Conservation (phyloP, 352 stramenopile genomes). For the Globisporangium acanthophoron region DNA sequence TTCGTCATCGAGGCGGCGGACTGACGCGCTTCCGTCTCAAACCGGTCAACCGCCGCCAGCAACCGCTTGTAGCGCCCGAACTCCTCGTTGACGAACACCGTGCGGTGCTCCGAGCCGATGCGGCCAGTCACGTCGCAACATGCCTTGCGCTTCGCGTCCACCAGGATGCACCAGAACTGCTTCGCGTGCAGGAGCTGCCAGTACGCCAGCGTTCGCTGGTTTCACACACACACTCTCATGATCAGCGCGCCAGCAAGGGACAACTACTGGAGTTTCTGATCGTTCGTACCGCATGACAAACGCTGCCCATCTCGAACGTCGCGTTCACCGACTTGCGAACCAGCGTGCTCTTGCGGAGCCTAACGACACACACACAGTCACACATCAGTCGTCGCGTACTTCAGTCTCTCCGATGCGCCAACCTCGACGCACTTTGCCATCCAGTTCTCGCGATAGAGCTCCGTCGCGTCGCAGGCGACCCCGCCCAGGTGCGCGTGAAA, state of each 20-base stretch:
- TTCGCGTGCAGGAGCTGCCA: slow-evolving; percentile 72
- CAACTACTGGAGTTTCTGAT: neutral
- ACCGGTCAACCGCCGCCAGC: slow-evolving; percentile 53
- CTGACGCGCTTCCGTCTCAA: slow-evolving; percentile 48
- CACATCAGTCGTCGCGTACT: neutral
- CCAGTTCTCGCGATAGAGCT: slow-evolving; percentile 66
- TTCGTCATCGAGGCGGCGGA: slow-evolving; percentile 37
- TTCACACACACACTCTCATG: neutral
- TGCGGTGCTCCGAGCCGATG: slow-evolving; percentile 33
- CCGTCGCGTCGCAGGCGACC: slow-evolving; percentile 51
- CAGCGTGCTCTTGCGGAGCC: slow-evolving; percentile 31
- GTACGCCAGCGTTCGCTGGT: slow-evolving; percentile 62
- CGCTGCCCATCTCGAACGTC: slow-evolving; percentile 69
- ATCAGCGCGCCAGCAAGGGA: neutral
- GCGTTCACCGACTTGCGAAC: slow-evolving; percentile 21
- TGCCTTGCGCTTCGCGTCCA: slow-evolving; percentile 56
- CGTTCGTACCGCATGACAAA: slow-evolving; percentile 64
- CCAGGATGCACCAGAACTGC: slow-evolving; percentile 59
- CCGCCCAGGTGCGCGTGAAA: slow-evolving; percentile 52
- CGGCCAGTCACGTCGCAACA: slow-evolving; percentile 32
- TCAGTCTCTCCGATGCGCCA: neutral
- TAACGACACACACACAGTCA: slow-evolving; percentile 11
- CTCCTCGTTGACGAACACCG: slow-evolving; percentile 52
- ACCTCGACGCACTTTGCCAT: slow-evolving; percentile 31
- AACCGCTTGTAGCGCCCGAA: slow-evolving; percentile 76